Evolutionary conservation across 2,329 filamentous ascomycete species (phyloP).

Genomic region (Cercospora canescens): DNA sequence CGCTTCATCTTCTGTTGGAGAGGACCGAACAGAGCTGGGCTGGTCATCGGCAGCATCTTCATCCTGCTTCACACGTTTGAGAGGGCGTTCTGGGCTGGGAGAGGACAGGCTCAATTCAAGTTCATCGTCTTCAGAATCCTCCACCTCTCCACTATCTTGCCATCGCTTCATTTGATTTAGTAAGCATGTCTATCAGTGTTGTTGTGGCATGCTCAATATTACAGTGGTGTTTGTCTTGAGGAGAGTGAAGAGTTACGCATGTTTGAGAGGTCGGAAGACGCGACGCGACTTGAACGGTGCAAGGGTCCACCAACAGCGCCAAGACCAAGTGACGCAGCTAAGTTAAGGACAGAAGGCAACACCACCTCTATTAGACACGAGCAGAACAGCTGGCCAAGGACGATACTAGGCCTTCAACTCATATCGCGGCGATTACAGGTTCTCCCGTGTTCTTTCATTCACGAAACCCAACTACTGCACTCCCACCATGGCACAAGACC

Average conservation of each 20-base stretch:
- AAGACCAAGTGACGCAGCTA: background rate
- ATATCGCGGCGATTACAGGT: background rate
- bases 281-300: background rate
- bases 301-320: slow-evolving; percentile 1
- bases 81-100: slow-evolving; percentile 22
- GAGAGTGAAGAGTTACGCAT: background rate
- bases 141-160: slow-evolving; percentile 51
- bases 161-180: slow-evolving; percentile 48
- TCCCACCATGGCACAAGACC: slow-evolving; percentile 69
- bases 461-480: background rate
- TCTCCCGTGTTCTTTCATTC: background rate
- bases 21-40: background rate
- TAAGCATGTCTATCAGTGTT: slow-evolving; percentile 19
- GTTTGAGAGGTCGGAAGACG: background rate
- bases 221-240: background rate
- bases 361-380: background rate
- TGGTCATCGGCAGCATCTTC: background rate
- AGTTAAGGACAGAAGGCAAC: background rate
- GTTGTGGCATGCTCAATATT: background rate
- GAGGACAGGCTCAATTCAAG: slow-evolving; percentile 28
- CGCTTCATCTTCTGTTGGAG: background rate
- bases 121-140: slow-evolving; percentile 55
- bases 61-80: slow-evolving; percentile 24
- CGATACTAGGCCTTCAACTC: background rate
- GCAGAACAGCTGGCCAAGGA: slow-evolving; percentile 2